Percentiles rank a stretch among this genome's conserved stretches.
Conservation (phyloP, 1,284 basidiomycete species). For the Cutaneotrichosporon curvatum region DNA sequence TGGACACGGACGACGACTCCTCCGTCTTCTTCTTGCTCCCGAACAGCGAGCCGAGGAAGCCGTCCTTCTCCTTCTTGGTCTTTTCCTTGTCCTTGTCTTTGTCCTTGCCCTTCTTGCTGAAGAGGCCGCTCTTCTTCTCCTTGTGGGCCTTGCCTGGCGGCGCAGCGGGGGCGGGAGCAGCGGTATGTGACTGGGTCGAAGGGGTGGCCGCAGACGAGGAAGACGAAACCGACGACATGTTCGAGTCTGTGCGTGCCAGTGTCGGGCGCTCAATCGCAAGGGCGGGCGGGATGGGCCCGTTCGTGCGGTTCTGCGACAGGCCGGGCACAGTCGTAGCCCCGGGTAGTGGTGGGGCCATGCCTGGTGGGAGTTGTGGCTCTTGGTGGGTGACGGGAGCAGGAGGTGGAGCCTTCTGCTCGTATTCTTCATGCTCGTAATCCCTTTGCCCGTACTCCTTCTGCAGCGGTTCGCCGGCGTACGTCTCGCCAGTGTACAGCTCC, state of each 20-base stretch:
- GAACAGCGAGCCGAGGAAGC: conserved; percentile 85
- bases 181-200: conserved; percentile 4
- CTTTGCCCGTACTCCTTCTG: too few relatives aligned
- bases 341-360: conserved; percentile 32
- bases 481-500: not conserved
- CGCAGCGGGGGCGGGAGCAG: conserved; percentile 7
- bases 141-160: conserved; percentile 48
- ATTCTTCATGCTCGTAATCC: not conserved
- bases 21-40: conserved; percentile 68
- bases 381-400: not conserved
- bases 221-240: conserved; percentile 9
- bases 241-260: conserved; percentile 26
- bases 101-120: conserved; percentile 59
- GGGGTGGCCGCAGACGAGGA: conserved; percentile 23
- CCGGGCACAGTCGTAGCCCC: conserved; percentile 16
- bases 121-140: conserved; percentile 57
- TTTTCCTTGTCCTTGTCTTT: conserved; percentile 67
- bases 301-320: conserved; percentile 18
- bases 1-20: conserved; percentile 52
- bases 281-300: conserved; percentile 12
- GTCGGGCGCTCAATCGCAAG: conserved; percentile 26
- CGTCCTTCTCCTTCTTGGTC: conserved; percentile 59
- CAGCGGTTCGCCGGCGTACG: too few relatives aligned
- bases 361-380: conserved; percentile 22
- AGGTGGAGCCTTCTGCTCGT: conserved; percentile 2